Base-by-base conservation (phyloP, 352 stramenopile genomes). In the Globisporangium paroecandrum region DNA sequence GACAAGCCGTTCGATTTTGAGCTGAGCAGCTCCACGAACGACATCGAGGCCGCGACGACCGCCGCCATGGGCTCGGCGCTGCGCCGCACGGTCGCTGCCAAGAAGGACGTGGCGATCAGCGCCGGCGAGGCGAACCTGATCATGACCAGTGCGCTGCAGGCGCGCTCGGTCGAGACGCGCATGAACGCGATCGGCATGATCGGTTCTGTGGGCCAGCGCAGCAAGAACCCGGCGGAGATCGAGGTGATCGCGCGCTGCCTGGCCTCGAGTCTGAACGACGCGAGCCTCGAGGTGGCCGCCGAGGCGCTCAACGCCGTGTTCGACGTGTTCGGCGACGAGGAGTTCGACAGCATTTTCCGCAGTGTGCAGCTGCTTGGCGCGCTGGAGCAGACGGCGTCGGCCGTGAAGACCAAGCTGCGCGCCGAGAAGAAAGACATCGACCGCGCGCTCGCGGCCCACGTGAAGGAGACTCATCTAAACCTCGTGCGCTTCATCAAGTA, bases 401-500 rank as follows among this genome's bases (percentile, higher is more conserved):
- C 78, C 13, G 61, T 94, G 43, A 89, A 91, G 66, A 58, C 68
- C 62, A 96, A 95, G 72, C 69, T 96, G 15, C 87, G 87, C 60
- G 85, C 77, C 20, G 89, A 96, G 64, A 77, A 87, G 56, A 91
- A 91, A 72, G 61, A 81, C 20, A 79, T 95, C 66, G 89, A 96
- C 64, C 87, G 89, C 53, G 85, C 81, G 29, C 71, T 96, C 9
- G 78, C 91, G 27, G 85, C 85, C 0, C 89, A 96, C 72, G 72
- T 94, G 43, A 95, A 95, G 74, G 89, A 96, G 73, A 94, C 87
- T 32, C 85, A 87, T 7, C 69, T 95, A 57, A 96, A 96, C 77
- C 80, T 96, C 68, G 70, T 85, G 61, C 87, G 89, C 51, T 96
- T 96, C 68, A 90, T 96, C 75, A 96, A 96, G 83, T 96, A 96